Conservation (phyloP, 163 green algal species). For the Prototheca wickerhamii region DNA sequence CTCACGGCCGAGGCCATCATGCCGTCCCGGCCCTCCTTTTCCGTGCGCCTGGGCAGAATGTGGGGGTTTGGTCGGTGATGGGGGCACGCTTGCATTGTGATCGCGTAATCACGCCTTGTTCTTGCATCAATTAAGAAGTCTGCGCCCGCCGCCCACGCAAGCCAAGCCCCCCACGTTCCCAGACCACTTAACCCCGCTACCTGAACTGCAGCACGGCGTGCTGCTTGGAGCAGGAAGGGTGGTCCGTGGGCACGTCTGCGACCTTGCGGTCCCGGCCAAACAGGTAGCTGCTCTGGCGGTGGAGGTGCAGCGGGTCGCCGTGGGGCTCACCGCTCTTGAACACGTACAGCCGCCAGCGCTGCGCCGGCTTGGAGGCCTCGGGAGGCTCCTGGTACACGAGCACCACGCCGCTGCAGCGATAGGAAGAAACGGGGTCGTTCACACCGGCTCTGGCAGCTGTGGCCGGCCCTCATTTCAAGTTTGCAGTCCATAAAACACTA, state of each 20-base stretch:
- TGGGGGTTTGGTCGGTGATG: too few relatives aligned
- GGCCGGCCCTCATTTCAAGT: not conserved
- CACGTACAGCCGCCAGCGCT: constrained; percentile 84
- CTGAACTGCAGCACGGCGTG: constrained; percentile 89
- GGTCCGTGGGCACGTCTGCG: constrained; percentile 87
- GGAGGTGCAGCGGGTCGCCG: constrained; percentile 65
- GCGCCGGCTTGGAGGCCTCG: constrained; percentile 62
- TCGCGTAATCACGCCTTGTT: too few relatives aligned
- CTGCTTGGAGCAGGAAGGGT: constrained; percentile 95
- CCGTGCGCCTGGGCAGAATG: constrained; percentile 24
- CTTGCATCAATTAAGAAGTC: too few relatives aligned
- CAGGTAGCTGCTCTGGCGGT: constrained; percentile 71
- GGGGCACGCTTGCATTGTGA: too few relatives aligned
- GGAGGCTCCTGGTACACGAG: constrained; percentile 70
- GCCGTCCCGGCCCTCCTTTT: constrained; percentile 44
- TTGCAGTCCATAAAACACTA: not conserved
- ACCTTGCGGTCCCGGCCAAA: constrained; percentile 84
- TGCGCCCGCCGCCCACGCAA: too few relatives aligned
- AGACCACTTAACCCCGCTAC: constrained; percentile 6
- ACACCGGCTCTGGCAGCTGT: not conserved
- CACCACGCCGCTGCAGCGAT: constrained; percentile 50
- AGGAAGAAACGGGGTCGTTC: not conserved
- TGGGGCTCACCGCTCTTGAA: constrained; percentile 79
- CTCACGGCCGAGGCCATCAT: constrained; percentile 38
- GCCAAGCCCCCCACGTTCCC: too few relatives aligned